phyloP scores from a whole-genome alignment of 2,329 filamentous ascomycete species.

The Plectosphaerella plurivora region DNA sequence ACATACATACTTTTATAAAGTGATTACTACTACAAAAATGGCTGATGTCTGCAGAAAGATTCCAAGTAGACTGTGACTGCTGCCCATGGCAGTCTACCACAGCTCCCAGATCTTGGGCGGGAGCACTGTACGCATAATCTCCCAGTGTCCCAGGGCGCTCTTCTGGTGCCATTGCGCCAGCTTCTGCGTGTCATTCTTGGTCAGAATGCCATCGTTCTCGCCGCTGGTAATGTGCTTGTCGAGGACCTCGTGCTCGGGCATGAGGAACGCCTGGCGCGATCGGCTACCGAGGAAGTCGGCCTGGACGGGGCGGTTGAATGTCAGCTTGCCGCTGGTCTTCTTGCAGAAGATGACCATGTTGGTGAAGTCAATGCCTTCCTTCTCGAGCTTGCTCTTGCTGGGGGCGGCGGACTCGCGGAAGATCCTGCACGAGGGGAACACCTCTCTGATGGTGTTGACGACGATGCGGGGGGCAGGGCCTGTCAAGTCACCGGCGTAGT shows the following conservation, averaged over 20 bases:
- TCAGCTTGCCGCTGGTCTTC: slow-evolving; percentile 50
- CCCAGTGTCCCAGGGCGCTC: slow-evolving; percentile 83
- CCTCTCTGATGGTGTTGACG: slow-evolving; percentile 72
- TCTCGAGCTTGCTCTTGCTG: slow-evolving; percentile 40
- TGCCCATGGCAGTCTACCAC: slow-evolving; percentile 53
- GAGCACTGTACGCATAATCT: slow-evolving; percentile 81
- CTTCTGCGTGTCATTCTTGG: slow-evolving; percentile 58
- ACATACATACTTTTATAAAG: neutral
- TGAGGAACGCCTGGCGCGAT: slow-evolving; percentile 64
- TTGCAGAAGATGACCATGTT: slow-evolving; percentile 97
- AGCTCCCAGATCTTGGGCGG: slow-evolving; percentile 78
- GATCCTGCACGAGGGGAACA: slow-evolving; percentile 87
- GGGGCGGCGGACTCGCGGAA: slow-evolving; percentile 71
- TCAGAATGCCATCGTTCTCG: slow-evolving; percentile 49
- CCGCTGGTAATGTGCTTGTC: slow-evolving; percentile 39
- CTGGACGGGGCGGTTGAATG: slow-evolving; percentile 61
- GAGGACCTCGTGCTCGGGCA: slow-evolving; percentile 68
- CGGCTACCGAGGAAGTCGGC: slow-evolving; percentile 70
- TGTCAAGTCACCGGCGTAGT: slow-evolving; percentile 87
- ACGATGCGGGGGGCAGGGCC: slow-evolving; percentile 73
- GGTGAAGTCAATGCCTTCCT: slow-evolving; percentile 66
- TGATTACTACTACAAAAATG: neutral
- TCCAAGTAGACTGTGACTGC: neutral
- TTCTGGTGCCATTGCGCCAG: slow-evolving; percentile 68
- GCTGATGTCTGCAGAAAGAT: neutral